Conservation (phyloP, 176 grass and related monocot genomes). For the Metroxylon sagu region DNA sequence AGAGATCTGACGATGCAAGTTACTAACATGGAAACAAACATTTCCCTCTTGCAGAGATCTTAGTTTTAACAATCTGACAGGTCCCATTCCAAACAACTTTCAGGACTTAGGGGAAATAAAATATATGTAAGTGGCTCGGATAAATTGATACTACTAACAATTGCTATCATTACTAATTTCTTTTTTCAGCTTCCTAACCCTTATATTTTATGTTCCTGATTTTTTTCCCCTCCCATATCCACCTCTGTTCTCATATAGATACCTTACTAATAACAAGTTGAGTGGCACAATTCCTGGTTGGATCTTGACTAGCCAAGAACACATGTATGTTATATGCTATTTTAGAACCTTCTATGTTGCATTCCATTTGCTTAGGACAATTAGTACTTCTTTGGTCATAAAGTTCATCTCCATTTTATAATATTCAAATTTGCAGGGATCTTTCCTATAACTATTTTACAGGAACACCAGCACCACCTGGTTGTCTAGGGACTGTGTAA, state of each 20-base stretch:
- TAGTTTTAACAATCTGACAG: constrained; percentile 5
- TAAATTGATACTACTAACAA: too few relatives aligned
- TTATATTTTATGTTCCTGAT: too few relatives aligned
- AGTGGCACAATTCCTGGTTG: constrained; percentile 2
- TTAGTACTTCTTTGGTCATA: too few relatives aligned
- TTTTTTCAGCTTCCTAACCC: not conserved
- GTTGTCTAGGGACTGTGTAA: constrained; percentile 2
- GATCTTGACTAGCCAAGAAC: not conserved
- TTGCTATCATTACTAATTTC: not conserved
- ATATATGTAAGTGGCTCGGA: not conserved
- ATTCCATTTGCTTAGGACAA: too few relatives aligned
- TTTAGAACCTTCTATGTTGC: too few relatives aligned
- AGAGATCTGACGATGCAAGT: too few relatives aligned
- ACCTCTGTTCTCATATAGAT: constrained; percentile 2
- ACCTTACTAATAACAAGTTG: constrained; percentile 10
- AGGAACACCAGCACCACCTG: not conserved
- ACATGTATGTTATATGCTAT: not conserved
- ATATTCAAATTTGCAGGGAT: constrained; percentile 4
- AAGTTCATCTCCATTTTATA: too few relatives aligned
- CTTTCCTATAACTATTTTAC: constrained; percentile 16
- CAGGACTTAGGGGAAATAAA: not conserved
- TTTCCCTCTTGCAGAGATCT: not conserved
- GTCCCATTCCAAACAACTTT: constrained; percentile 1
- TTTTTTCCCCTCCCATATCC: not conserved
- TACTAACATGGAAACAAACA: too few relatives aligned